Base-by-base conservation (phyloP, 2,329 filamentous ascomycete species). In the Colletotrichum higginsianum region DNA sequence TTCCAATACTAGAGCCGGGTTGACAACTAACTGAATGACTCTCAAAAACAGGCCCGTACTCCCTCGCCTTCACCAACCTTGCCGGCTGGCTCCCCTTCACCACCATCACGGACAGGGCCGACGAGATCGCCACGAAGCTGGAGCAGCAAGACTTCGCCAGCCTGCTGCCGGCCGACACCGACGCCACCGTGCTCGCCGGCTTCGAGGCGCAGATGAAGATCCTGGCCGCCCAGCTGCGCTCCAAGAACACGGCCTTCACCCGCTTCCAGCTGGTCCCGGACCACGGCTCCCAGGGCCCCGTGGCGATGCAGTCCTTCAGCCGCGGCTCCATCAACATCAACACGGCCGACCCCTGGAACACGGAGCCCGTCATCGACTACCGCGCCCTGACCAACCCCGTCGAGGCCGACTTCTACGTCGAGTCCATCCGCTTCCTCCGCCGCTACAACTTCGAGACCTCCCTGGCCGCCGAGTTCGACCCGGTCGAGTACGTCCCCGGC, bases 271-370 rank as follows among this genome's bases (percentile, higher is more conserved):
- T 77, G 35, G 71, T 67, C n/a, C 74, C 75, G 1, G 61, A 71
- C 18, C 72, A 75, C 8, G 74, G 73, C 8, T 67, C 73, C 21
- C 74, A 76, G 40, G 68, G 75, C 15, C 71, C 79, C 13, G 76
- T 79, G 3, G 68, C 76, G 8, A 75, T 82, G 46, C 78, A 83
- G 61, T 78, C 80, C 13, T 71, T 82, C 58, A 80, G 81, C 46
- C 80, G 82, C 5, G 82, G 82, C 38, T 80, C 75, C 18, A 77
- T 84, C 57, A 81, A 82, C 71, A 78, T 85, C 77, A 72, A 80
- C 74, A 75, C 84, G 70, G 58, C 82, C 67, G 77, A 84, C 68
- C 81, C 84, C 1, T 78, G 78, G 61, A 71, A 75, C 18, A 75
- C 74, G 3, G 78, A 81, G 61, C 82, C 82, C 0, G 61, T 81